Evolutionary conservation across 2,329 filamentous ascomycete species (phyloP), one percentile per base, ranked within the genome.

Genomic region (Penicillium brevicompactum): DNA sequence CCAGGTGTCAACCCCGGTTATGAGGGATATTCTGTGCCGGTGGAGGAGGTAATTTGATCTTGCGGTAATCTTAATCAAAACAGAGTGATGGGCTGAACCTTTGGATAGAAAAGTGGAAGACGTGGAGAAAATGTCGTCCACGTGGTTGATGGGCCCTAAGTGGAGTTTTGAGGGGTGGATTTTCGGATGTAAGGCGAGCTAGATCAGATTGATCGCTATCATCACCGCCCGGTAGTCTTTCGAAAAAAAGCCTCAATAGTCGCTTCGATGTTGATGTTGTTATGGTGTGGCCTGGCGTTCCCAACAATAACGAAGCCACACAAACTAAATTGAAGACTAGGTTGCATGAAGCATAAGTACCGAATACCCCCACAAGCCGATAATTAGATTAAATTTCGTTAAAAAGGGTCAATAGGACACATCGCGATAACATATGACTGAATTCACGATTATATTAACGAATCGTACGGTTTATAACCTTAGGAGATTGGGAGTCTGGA

Each of bases 381-480:
- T 13, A 46, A 32, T 44, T n/a, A 40, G 1, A 41, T 48, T 31
- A n/a, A 9, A 27, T 32, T 40, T 45, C 9, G 18, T 37, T 18
- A 10, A 18, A 51, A 30, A 30, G 5, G 18, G 38, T 34, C 18
- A 43, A 53, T 49, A 6, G 24, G 42, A 10, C 13, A n/a, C 6
- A 8, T 30, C 30, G 32, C 16, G 31, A 41, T 14, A 48, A 51
- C n/a, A 9, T 34, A 32, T 24, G 40, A 45, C 24, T 24, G 4
- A n/a, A 4, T n/a, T 7, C 14, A 37, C 7, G 24, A n/a, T 37
- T 37, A 37, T 34, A 53, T 49, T 18, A 41, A 50, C 46, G 16
- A 54, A 45, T 50, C 51, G 51, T 47, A 45, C 30, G 32, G 34
- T 32, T 45, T 54, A 40, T 16, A 8, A 8, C 24, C 8, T 27